Conservation (phyloP, 2,329 filamentous ascomycete genomes). For the Curvularia verruculosa region DNA sequence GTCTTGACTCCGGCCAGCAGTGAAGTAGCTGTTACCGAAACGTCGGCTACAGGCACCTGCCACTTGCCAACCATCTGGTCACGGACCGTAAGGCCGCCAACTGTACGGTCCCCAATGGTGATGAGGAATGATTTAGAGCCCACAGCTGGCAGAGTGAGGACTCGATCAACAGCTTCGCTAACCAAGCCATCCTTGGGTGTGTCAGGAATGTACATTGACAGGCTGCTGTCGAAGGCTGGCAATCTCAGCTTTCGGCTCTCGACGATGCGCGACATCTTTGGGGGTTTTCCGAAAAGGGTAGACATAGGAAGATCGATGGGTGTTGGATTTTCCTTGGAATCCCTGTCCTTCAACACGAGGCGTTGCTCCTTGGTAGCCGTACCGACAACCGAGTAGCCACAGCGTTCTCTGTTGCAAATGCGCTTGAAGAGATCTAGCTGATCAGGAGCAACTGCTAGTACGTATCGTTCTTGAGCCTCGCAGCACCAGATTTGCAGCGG, state of each 20-base stretch:
- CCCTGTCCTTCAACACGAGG: conserved; percentile 80
- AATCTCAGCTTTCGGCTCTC: conserved; percentile 71
- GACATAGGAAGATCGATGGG: conserved; percentile 91
- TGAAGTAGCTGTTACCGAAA: conserved; percentile 87
- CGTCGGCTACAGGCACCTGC: conserved; percentile 93
- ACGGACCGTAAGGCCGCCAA: conserved; percentile 84
- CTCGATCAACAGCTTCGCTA: conserved; percentile 76
- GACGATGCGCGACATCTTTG: conserved; percentile 78
- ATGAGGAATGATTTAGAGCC: conserved; percentile 98
- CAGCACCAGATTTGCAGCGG: conserved; percentile 98
- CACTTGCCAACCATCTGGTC: conserved; percentile 97
- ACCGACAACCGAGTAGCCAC: conserved; percentile 90
- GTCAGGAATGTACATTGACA: conserved; percentile 70
- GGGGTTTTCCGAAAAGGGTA: conserved; percentile 84
- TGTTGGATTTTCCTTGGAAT: conserved; percentile 73
- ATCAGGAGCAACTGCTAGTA: conserved; percentile 83
- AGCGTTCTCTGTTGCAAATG: conserved; percentile 81
- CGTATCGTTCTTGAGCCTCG: conserved; percentile 95
- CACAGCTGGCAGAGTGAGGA: conserved; percentile 84
- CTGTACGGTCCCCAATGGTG: conserved; percentile 91
- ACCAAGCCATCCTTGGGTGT: conserved; percentile 60
- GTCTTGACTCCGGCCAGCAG: conserved; percentile 74
- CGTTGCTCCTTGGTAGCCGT: conserved; percentile 73
- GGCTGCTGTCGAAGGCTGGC: conserved; percentile 74
- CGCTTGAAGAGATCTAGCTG: conserved; percentile 74